Base-by-base conservation (phyloP, 495 filamentous ascomycete genomes). In the Trichoderma erinaceum region DNA sequence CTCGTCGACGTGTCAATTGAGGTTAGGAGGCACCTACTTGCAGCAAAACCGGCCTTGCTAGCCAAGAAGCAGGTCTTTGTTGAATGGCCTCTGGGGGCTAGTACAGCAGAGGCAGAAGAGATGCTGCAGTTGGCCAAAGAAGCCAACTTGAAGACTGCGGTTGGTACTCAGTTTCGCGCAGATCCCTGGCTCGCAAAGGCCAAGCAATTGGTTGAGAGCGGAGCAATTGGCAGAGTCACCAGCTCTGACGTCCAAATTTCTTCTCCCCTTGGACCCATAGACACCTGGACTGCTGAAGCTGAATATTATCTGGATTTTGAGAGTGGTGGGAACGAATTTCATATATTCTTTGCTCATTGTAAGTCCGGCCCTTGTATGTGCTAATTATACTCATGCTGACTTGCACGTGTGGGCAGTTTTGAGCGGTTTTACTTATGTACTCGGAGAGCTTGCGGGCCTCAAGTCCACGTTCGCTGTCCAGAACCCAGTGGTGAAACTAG, bases 1-100 rank as follows among this genome's bases (percentile, higher is more conserved):
- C 75, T 86, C 38, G 77, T 86, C 11, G 79, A 84, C 64, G 75
- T 78, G 61, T 76, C 68, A 43, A 79, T 81, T 3, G 69, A 75
- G 8, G 81, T 83, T 0, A 73, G 77, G 25, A 74, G 76, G 64
- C 85, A 87, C 71, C 79, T 80, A 52, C 70, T 73, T 18, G 75
- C 80, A 12, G 75, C 80, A 41, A 72, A 77, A 50, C 80, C 83
- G 2, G 80, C 76, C 18, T 66, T 87, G 8, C 50, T 75, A 56
- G 78, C 80, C 15, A 77, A 78, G 13, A 87, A 86, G 69, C 70
- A 78, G 58, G 79, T 82, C 44, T 85, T 80, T 61, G 78, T 84
- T n/a, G 85, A 87, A 71, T 86, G 85, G 85, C 79, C 74, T n/a
- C 68, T 77, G 5, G 76, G 63, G 12, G 70, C 69, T 0, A 72